A percentile compares a stretch with the other conserved stretches of the same genome.
These are phyloP conservation scores for Encephalitozoon hellem DNA, from an alignment of 371 early-diverging fungal genomes.

Conservation along the genomic window DNA sequence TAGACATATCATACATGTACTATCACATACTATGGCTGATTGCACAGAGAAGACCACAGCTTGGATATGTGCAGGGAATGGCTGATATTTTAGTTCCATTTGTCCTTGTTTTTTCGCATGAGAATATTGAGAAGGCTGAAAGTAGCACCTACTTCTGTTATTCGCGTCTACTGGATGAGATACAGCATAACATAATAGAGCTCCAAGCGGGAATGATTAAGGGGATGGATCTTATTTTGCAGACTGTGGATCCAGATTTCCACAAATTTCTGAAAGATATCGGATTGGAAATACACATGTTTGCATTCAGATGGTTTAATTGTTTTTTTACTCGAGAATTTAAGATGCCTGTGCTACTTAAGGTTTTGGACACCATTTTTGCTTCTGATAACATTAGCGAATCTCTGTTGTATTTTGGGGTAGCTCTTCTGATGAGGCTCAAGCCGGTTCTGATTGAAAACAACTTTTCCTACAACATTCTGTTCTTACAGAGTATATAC, in stretches of 20 bases:
- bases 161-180: conserved; percentile 79
- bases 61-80: conserved; percentile 95
- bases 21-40: conserved; percentile 39
- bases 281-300: conserved; percentile 85
- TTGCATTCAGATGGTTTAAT: conserved; percentile 97
- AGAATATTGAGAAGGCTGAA: conserved; percentile 68
- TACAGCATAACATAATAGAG: conserved; percentile 64
- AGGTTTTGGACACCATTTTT: conserved; percentile 91
- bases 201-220: conserved; percentile 35
- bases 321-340: conserved; percentile 90
- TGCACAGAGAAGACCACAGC: conserved; percentile 67
- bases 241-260: conserved; percentile 39
- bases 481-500: conserved; percentile 78
- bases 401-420: conserved; percentile 89
- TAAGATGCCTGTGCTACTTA: conserved; percentile 69
- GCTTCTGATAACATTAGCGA: conserved; percentile 73
- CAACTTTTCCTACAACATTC: conserved; percentile 84
- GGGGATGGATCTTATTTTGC: conserved; percentile 15
- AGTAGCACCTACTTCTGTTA: conserved; percentile 88
- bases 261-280: conserved; percentile 66
- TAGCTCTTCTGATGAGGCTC: conserved; percentile 83
- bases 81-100: conserved; percentile 91
- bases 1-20: conserved; percentile 45
- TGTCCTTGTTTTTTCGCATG: conserved; percentile 59
- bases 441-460: conserved; percentile 69